Conservation (phyloP, 805 yeast genomes). For the Metschnikowia lochheadii region DNA sequence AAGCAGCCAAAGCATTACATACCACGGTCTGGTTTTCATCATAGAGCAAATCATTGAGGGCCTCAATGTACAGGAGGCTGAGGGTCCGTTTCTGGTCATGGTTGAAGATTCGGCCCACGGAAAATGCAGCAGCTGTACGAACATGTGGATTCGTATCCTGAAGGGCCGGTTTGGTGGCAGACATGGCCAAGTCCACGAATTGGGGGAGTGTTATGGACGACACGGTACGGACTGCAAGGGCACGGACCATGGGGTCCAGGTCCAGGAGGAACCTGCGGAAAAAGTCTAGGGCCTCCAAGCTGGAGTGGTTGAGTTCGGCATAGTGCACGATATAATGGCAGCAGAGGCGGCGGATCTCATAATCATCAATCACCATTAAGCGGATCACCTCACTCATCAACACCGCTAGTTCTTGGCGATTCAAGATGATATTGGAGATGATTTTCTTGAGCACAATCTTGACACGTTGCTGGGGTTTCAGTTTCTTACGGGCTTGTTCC, state of each 20-base stretch:
- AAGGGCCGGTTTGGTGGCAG: slow-evolving; percentile 32
- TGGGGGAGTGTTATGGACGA: slow-evolving; percentile 55
- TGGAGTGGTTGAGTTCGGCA: slow-evolving; percentile 54
- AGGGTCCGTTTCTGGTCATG: slow-evolving; percentile 46
- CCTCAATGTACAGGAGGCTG: slow-evolving; percentile 40
- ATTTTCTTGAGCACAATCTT: slow-evolving; percentile 56
- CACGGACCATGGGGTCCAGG: slow-evolving; percentile 45
- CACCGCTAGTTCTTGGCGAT: slow-evolving; percentile 68
- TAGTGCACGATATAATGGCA: slow-evolving; percentile 62
- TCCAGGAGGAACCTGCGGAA: slow-evolving; percentile 52
- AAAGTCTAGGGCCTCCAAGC: slow-evolving; percentile 52
- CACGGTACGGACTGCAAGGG: slow-evolving; percentile 61
- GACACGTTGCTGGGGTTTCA: slow-evolving; percentile 36
- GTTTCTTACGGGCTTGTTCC: slow-evolving; percentile 40
- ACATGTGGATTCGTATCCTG: slow-evolving; percentile 54
- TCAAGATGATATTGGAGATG: slow-evolving; percentile 78
- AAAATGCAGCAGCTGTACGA: slow-evolving; percentile 64
- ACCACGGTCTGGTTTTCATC: slow-evolving; percentile 61
- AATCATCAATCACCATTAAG: slow-evolving; percentile 53
- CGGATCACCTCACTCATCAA: slow-evolving; percentile 61
- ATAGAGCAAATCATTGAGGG: slow-evolving; percentile 48
- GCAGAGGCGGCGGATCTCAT: slow-evolving; percentile 69
- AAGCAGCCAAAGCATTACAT: slow-evolving; percentile 66
- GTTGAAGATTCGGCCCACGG: slow-evolving; percentile 65
- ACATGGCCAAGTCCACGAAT: slow-evolving; percentile 45